Percentiles rank a stretch among this genome's conserved stretches.
Conservation (phyloP, 1,284 basidiomycete genomes). For the Veloboletus limbatus region DNA sequence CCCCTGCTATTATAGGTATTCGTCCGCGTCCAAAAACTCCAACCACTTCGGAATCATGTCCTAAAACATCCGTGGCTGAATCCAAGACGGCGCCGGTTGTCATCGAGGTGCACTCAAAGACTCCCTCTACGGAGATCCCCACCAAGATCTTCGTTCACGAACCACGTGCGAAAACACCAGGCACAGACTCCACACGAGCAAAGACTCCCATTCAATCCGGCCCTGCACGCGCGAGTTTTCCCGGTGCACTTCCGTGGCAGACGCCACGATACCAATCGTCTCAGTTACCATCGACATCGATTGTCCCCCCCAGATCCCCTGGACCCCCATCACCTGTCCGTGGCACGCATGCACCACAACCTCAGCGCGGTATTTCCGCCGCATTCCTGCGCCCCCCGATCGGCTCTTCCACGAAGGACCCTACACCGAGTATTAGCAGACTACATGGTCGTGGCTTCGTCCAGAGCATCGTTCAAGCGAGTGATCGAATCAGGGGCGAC, state of each 20-base stretch:
- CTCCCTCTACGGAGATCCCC: constrained; percentile 17
- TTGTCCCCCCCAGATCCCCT: constrained; percentile 26
- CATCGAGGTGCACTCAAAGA: constrained; percentile 25
- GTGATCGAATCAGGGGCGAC: constrained; percentile 45
- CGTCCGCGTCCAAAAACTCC: constrained; percentile 18
- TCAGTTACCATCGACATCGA: constrained; percentile 25
- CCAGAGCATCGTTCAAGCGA: constrained; percentile 72
- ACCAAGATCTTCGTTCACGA: constrained; percentile 19
- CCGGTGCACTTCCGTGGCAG: constrained; percentile 24
- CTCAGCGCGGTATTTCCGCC: constrained; percentile 47
- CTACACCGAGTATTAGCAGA: constrained; percentile 75
- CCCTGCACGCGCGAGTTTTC: constrained; percentile 13
- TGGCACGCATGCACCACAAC: constrained; percentile 49
- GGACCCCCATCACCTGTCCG: constrained; percentile 47
- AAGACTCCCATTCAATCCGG: constrained; percentile 23
- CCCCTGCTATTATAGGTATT: constrained; percentile 6
- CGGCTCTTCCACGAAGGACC: constrained; percentile 51
- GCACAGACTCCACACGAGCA: constrained; percentile 13
- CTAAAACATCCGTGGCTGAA: constrained; percentile 20
- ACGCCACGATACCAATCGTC: constrained; percentile 26
- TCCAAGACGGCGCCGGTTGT: constrained; percentile 10
- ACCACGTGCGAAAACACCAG: constrained; percentile 20
- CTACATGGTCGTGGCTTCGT: constrained; percentile 83
- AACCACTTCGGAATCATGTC: constrained; percentile 5
- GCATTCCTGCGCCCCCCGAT: constrained; percentile 55